Evolutionary conservation across 176 grass and related monocot species (phyloP).

Genomic region (Puya raimondii): DNA sequence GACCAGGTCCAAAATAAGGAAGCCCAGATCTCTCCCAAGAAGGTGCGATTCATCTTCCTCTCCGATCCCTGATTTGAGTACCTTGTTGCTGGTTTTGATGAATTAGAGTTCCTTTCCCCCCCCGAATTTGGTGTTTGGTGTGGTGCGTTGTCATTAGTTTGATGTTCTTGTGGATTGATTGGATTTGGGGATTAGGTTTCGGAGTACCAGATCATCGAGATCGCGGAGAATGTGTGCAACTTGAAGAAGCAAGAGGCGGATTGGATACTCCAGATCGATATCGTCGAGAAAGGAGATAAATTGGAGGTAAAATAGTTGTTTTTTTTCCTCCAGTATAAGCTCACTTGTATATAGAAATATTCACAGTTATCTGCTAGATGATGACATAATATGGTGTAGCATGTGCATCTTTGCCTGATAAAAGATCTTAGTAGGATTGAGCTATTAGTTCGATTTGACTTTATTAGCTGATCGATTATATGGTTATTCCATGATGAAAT

Average conservation of each 20-base stretch:
- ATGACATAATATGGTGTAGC: neutral
- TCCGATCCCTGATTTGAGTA: neutral
- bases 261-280: conserved; percentile 89
- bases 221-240: conserved; percentile 96
- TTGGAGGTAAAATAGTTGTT: conserved; percentile 44
- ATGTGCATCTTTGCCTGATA: neutral
- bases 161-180: neutral
- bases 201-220: conserved; percentile 94
- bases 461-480: too few species aligned
- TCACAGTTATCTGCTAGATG: too few species aligned
- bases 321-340: neutral
- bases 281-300: conserved; percentile 76
- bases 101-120: neutral
- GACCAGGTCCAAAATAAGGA: conserved; percentile 50
- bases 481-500: too few species aligned
- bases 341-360: too few species aligned
- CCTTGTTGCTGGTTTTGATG: neutral
- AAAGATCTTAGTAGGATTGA: too few species aligned
- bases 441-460: neutral
- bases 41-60: conserved; percentile 25
- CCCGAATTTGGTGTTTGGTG: neutral
- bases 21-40: conserved; percentile 49
- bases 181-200: conserved; percentile 42
- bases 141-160: conserved; percentile 7
- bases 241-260: conserved; percentile 97